Conservation (phyloP, 2,329 filamentous ascomycete species). For the Diaporthe ilicicola region DNA sequence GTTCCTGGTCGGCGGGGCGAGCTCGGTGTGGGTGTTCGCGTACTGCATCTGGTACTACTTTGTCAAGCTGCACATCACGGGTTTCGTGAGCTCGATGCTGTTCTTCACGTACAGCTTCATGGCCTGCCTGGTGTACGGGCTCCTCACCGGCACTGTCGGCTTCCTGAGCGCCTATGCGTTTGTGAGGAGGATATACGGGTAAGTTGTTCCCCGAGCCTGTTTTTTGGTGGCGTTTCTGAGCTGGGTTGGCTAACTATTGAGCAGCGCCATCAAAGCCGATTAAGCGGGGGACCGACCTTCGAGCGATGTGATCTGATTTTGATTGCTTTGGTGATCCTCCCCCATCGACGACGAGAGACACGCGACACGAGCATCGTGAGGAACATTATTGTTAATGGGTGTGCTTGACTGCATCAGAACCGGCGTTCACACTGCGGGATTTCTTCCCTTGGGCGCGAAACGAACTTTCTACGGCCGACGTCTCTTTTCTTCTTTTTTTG, state of each 20-base stretch:
- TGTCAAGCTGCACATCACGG: conserved; percentile 80
- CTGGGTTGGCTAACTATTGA: conserved; percentile 32
- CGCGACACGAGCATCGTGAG: conserved; percentile 18
- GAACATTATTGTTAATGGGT: conserved; percentile 1
- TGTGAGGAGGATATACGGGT: conserved; percentile 84
- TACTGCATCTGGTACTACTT: conserved; percentile 89
- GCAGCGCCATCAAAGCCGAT: conserved; percentile 62
- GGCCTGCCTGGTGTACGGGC: conserved; percentile 81
- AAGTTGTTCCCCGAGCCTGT: conserved; percentile 44
- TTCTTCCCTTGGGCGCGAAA: conserved; percentile 2
- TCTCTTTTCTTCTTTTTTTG: neutral
- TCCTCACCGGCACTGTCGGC: conserved; percentile 84
- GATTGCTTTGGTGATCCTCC: neutral
- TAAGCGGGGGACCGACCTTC: conserved; percentile 38
- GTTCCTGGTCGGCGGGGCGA: conserved; percentile 80
- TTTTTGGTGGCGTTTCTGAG: neutral
- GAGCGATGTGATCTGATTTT: neutral
- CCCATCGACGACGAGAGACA: neutral
- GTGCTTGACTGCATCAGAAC: conserved; percentile 29
- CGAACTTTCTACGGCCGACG: conserved; percentile 7
- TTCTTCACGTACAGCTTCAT: conserved; percentile 89
- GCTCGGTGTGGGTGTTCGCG: conserved; percentile 81
- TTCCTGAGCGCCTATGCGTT: conserved; percentile 87
- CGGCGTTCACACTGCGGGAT: conserved; percentile 21
- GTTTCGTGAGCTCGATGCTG: conserved; percentile 79